A percentile compares a stretch with the other conserved stretches of the same genome.
Evolutionary conservation across 345 rosid genomes (phyloP).

Genomic region (Hibiscus trionum): DNA sequence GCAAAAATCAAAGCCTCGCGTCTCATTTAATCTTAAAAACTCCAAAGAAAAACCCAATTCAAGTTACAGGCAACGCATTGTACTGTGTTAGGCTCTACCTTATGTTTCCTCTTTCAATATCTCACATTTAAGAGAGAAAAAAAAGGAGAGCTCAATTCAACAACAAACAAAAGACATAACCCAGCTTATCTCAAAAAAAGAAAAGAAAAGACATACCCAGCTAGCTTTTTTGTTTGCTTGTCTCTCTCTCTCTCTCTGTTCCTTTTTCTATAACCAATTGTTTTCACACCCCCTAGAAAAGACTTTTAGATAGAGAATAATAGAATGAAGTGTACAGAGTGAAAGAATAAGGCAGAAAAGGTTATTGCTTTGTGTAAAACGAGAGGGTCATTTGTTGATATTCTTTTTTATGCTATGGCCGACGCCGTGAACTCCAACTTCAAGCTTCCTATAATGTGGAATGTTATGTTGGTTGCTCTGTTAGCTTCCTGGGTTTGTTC

Average conservation of each 20-base stretch:
- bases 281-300: too few relatives aligned
- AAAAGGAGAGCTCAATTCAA: conserved; percentile 1
- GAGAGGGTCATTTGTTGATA: conserved; percentile 4
- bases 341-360: conserved; percentile 15
- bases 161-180: not conserved
- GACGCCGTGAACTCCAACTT: conserved; percentile 26
- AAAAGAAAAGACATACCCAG: too few relatives aligned
- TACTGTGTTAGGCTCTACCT: not conserved
- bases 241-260: too few relatives aligned
- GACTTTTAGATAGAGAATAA: too few relatives aligned
- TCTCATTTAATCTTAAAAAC: not conserved
- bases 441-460: conserved; percentile 40
- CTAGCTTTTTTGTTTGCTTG: too few relatives aligned
- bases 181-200: not conserved
- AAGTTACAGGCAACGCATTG: not conserved
- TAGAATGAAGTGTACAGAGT: conserved; percentile 32
- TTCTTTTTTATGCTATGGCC: not conserved
- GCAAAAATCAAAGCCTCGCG: not conserved
- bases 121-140: conserved; percentile 12
- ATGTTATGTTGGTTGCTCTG: conserved; percentile 29
- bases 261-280: too few relatives aligned
- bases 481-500: conserved; percentile 32
- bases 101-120: not conserved
- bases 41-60: not conserved
- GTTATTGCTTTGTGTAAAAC: conserved; percentile 23